Percentiles rank a stretch among this genome's conserved stretches.
Evolutionary conservation across 345 rosid genomes (phyloP).

Genomic region (Rubroshorea leprosula): DNA sequence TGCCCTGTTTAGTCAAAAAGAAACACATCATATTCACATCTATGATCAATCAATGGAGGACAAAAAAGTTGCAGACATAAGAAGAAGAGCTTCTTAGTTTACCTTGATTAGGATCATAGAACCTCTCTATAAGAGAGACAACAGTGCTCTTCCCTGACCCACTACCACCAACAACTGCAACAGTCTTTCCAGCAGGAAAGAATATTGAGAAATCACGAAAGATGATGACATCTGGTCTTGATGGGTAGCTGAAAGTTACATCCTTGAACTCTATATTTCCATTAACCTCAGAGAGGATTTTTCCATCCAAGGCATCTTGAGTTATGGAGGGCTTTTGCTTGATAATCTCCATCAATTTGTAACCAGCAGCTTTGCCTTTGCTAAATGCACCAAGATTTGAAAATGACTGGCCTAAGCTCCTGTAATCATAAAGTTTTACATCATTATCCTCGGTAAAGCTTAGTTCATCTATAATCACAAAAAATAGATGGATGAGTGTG

Average conservation of each 20-base stretch:
- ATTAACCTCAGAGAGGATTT: conserved; percentile 64
- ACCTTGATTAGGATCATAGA: conserved; percentile 93
- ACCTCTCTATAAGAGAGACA: conserved; percentile 89
- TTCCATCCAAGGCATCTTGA: conserved; percentile 66
- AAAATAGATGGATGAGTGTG: conserved; percentile 2
- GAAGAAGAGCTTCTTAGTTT: conserved; percentile 15
- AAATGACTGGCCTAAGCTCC: conserved; percentile 99
- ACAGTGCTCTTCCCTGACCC: conserved; percentile 99
- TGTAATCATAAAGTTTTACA: conserved; percentile 27
- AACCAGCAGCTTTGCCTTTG: conserved; percentile 98
- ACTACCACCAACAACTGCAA: conserved; percentile 98
- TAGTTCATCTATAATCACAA: not conserved
- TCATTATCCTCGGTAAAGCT: not conserved
- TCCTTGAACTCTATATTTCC: conserved; percentile 91
- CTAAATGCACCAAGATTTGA: conserved; percentile 98
- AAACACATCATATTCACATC: conserved; percentile 9
- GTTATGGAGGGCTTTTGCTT: conserved; percentile 84
- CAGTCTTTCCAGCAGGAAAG: conserved; percentile 94
- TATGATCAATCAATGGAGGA: conserved; percentile 11
- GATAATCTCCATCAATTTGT: conserved; percentile 95
- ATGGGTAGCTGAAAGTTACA: conserved; percentile 94
- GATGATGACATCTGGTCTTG: conserved; percentile 90
- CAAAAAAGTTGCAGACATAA: conserved; percentile 6
- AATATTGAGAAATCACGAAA: conserved; percentile 80
- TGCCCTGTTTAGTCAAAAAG: conserved; percentile 54